A percentile compares a stretch with the other conserved stretches of the same genome.
Conservation (phyloP, 164 flowering plant genomes). For the Stephania cephalantha region DNA sequence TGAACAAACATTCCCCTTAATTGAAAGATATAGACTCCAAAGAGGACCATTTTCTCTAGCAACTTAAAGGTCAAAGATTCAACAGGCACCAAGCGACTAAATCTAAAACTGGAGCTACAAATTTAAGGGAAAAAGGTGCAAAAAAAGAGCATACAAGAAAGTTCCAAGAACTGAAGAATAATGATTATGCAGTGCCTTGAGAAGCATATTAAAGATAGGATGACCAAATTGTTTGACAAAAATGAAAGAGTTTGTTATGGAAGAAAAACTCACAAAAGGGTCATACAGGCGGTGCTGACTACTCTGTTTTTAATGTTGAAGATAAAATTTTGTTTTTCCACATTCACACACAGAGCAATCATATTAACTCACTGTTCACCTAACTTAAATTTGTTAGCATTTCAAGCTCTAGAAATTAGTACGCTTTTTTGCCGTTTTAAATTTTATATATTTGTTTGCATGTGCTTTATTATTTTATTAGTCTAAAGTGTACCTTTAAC, state of each 20-base stretch:
- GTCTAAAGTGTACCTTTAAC: neutral
- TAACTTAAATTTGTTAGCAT: neutral
- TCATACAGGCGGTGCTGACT: slow-evolving; percentile 1
- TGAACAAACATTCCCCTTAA: neutral
- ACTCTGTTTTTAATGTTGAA: neutral
- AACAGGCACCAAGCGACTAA: neutral
- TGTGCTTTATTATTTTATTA: neutral
- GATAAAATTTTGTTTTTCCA: neutral
- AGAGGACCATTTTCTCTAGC: neutral
- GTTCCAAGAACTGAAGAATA: neutral
- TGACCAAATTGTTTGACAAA: neutral
- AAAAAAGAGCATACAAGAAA: neutral
- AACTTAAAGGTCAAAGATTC: neutral
- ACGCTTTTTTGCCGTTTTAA: neutral
- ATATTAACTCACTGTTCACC: neutral
- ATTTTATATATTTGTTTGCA: neutral
- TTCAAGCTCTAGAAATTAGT: neutral
- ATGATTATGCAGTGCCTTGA: neutral
- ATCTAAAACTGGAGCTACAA: neutral
- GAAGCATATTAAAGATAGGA: neutral
- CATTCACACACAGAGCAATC: neutral
- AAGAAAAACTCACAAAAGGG: neutral
- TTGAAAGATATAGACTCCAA: neutral
- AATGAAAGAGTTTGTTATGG: neutral
- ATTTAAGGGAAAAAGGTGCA: neutral